Base-by-base conservation (phyloP, 2,329 filamentous ascomycete species). In the Colletotrichum sp. region DNA sequence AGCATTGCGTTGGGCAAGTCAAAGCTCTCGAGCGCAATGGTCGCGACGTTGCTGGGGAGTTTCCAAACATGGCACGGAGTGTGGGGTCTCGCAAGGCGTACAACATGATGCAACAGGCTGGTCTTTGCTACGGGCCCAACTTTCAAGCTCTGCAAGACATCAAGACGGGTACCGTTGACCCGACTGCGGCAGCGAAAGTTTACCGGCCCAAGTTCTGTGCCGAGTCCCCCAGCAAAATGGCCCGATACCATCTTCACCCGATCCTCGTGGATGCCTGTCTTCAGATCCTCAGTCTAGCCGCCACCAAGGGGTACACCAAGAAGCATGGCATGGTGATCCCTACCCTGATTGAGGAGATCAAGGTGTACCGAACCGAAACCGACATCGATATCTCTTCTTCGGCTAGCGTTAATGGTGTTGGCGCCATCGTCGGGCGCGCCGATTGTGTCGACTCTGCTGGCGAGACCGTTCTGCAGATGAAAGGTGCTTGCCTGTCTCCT, bases 241-340 rank as follows among this genome's bases (percentile, higher is more conserved):
- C 27, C 7, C 8, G 80, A 2, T 83, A 86, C 65, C 79, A 81
- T 22, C 78, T 87, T 27, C 86, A 88, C 63, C 86, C 86, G 0
- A 80, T 80, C 6, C 83, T 82, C 66, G 81, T 87, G 25, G 85
- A 87, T 71, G 76, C 79, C n/a, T 80, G 78, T 52, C 64, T 84
- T 16, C 83, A 84, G 68, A 76, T 82, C 1, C 71, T 80, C 28
- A 79, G 80, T 48, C 67, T 80, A 8, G 81, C 81, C 11, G 71
- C 64, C n/a, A 30, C 36, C 13, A 64, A 64, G 76, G 13, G 72
- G 74, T 1, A 76, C 60, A 64, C 32, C 60, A 64, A 39, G 28
- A 34, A 61, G 25, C 59, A 34, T 13, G 28, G 59, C 28, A 61
- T 61, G 59, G 59, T 32, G 28, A 61, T 61, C 34, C 59, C 59